Evolutionary conservation across 1,284 basidiomycete genomes (phyloP), one percentile per base, ranked within the genome.

Genomic region (Ceratobasidium sp.): DNA sequence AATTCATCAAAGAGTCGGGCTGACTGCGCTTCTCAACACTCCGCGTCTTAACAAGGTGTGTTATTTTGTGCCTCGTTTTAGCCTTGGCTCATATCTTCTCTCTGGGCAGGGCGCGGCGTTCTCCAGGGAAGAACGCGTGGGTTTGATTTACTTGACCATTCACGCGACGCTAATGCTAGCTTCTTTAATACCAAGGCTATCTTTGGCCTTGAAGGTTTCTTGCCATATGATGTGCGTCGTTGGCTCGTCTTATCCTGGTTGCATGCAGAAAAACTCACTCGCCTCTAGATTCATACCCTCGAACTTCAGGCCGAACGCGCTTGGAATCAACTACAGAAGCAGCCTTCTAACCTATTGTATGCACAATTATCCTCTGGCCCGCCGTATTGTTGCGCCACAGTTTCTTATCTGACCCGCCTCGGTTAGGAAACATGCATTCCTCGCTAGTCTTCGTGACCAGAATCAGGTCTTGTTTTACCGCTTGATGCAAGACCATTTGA

Each of bases 401-500:
- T 52, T 57, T 7, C 82, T 86, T 10, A 87, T 84, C 82, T 86
- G 84, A 80, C 80, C 27, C 3, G 4, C 50, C 50, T 54, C 83
- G 14, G 79, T 86, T 14, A 80, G 86, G 75, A 92, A 92, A 85
- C 93, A 94, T 81, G 88, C 89, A 0, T 94, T 94, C 81, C 80
- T 93, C 78, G 90, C 92, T 84, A 83, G 82, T 80, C 80, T 94
- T 82, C 93, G 91, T 84, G 88, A 89, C 16, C 93, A 94, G 86
- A 94, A 93, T 80, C 90, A 89, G 88, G 90, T 92, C 0, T 85
- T 95, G 44, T 95, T 93, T 83, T 95, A 93, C 83, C 85, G 88
- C 0, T 83, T 95, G 16, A 82, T 94, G 12, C 83, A 86, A 16
- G 85, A 87, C 46, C 88, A 94, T 82, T 85, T 96, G 78, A 88